These are phyloP conservation scores for Phaffomyces thermotolerans DNA, from an alignment of 805 yeast genomes.

Conservation along the genomic window DNA sequence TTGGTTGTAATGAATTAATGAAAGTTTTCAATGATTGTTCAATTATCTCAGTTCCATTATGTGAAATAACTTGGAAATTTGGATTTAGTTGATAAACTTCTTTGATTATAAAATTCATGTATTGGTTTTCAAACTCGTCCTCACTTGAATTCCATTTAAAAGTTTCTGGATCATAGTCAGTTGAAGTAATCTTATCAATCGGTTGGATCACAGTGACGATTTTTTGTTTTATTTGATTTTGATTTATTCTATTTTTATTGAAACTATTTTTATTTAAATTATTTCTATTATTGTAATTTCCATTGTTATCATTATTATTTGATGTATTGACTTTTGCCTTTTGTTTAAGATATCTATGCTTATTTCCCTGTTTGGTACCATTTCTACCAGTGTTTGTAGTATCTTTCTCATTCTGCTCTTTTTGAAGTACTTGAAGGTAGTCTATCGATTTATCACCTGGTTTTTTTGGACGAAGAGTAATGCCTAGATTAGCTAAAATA, in stretches of 20 bases:
- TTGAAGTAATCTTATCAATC: background rate
- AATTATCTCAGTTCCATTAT: slow-evolving; percentile 7
- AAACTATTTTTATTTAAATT: no score
- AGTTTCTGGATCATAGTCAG: slow-evolving; percentile 13
- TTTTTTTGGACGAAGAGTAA: no score
- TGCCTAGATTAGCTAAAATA: no score
- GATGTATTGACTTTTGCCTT: no score
- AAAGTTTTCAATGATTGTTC: slow-evolving; percentile 9
- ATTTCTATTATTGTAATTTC: no score
- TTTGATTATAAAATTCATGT: slow-evolving; percentile 15
- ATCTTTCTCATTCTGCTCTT: no score
- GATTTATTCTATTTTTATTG: no score
- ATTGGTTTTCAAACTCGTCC: slow-evolving; percentile 17
- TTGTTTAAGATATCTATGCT: no score
- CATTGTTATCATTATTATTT: no score
- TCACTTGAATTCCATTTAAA: slow-evolving; percentile 13
- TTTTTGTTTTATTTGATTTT: no score
- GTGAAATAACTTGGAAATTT: slow-evolving; percentile 9
- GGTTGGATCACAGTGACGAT: background rate
- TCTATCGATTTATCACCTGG: no score
- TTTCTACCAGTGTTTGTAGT: background rate
- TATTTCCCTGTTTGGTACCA: background rate
- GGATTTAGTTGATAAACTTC: slow-evolving; percentile 10
- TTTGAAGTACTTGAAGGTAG: no score
- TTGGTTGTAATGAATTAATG: slow-evolving; percentile 7